Percentiles rank a stretch among this genome's conserved stretches.
Conservation (phyloP, 129 eudicot species). For the Scalesia atractyloides region DNA sequence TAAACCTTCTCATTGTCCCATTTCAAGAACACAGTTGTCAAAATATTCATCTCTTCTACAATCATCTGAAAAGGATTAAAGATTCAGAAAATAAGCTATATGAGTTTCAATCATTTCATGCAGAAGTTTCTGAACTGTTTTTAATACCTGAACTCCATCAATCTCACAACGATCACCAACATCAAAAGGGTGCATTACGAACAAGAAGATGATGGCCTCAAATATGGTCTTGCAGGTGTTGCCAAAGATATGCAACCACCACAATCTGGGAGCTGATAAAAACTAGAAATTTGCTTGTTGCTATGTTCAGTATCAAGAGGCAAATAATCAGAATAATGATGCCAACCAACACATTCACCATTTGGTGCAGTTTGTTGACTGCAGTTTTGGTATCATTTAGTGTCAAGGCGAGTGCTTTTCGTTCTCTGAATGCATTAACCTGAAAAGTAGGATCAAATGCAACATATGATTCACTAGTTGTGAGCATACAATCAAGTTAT, state of each 20-base stretch:
- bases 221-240: conserved; percentile 81
- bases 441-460: conserved; percentile 27
- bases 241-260: conserved; percentile 74
- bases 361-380: conserved; percentile 68
- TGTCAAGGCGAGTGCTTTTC: conserved; percentile 82
- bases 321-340: conserved; percentile 56
- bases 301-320: conserved; percentile 62
- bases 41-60: conserved; percentile 95
- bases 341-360: conserved; percentile 66
- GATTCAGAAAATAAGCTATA: conserved; percentile 4
- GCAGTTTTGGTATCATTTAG: conserved; percentile 89
- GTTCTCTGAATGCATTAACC: conserved; percentile 82
- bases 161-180: conserved; percentile 89
- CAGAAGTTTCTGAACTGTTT: conserved; percentile 14
- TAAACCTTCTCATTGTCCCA: conserved; percentile 77
- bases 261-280: conserved; percentile 75
- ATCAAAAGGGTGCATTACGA: conserved; percentile 84
- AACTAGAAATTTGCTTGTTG: conserved; percentile 64
- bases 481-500: background rate
- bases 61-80: conserved; percentile 55
- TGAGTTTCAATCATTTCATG: background rate
- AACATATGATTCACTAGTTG: background rate
- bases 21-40: conserved; percentile 85
- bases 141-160: conserved; percentile 70
- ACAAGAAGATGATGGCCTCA: conserved; percentile 76